Conservation (phyloP, 2,329 filamentous ascomycete species). For the Penicillium vulpinum region DNA sequence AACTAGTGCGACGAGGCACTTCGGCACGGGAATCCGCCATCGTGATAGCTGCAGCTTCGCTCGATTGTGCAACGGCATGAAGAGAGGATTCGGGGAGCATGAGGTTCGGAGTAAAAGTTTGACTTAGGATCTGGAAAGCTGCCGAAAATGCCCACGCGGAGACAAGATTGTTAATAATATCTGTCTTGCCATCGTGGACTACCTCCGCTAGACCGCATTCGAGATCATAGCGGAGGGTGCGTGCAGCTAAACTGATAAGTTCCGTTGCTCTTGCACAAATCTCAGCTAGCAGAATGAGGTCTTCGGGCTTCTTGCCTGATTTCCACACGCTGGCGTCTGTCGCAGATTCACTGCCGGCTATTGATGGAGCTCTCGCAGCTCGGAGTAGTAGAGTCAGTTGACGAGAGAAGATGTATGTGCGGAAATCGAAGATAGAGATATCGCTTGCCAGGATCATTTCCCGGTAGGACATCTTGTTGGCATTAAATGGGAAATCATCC, state of each 20-base stretch:
- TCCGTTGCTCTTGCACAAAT: conserved; percentile 78
- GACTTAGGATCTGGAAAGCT: conserved; percentile 44
- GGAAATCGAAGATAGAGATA: conserved; percentile 94
- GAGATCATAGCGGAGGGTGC: conserved; percentile 77
- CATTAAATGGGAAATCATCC: conserved; percentile 45
- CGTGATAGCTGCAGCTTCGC: conserved; percentile 22
- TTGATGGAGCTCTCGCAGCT: conserved; percentile 64
- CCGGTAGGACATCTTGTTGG: conserved; percentile 76
- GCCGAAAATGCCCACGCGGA: conserved; percentile 50
- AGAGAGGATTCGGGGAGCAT: conserved; percentile 40
- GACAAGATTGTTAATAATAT: conserved; percentile 49
- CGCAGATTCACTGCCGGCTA: conserved; percentile 33
- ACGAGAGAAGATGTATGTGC: conserved; percentile 87
- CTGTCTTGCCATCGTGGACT: conserved; percentile 33
- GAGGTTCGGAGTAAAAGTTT: conserved; percentile 41
- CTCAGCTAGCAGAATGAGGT: conserved; percentile 78
- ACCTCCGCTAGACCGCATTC: conserved; percentile 58
- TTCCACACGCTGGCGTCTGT: conserved; percentile 47
- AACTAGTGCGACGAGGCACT: conserved; percentile 43
- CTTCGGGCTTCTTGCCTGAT: conserved; percentile 64
- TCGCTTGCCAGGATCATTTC: conserved; percentile 92
- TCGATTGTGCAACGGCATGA: conserved; percentile 28
- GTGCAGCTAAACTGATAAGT: conserved; percentile 78
- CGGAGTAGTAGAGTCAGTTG: conserved; percentile 81
- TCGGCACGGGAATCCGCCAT: conserved; percentile 28